Evolutionary conservation across 192 early-diverging fungal genomes (phyloP), one percentile per base, ranked within the genome.

Genomic region (Linnemannia exigua): DNA sequence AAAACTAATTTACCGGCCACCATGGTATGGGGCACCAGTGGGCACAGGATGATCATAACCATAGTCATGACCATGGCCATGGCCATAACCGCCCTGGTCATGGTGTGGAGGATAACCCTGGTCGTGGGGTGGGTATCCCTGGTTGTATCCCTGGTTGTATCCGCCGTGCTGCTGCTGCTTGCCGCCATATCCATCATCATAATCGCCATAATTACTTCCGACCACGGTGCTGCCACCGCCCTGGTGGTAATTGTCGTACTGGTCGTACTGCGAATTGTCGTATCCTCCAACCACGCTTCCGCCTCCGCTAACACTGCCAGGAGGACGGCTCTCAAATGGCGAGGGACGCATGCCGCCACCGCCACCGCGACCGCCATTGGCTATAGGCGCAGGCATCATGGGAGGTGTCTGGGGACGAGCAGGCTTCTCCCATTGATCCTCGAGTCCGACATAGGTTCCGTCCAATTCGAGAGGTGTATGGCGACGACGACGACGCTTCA

Each of bases 361-460:
- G 35, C 77, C 73, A 17, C 67, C 46, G 14, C 77, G 77, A 20
- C 73, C 77, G 11, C 74, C 80, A 38, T 58, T 72, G 6, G 75
- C 81, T 20, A 82, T 38, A 0, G 84, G 70, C 5, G 74, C 73
- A 38, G 77, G 72, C 33, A 74, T 75, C 80, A 81, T 71, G 12
- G 80, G 52, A 15, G 81, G 81, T 5, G 81, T 51, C 22, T 74
- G 68, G 14, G 74, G 47, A 20, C 78, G 84, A 9, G 69, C 51
- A 8, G 77, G 78, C 37, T 86, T 86, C 51, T 86, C 84, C 84
- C 84, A 80, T 15, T 76, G 67, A 52, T 86, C 70, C n/a, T 86
- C 78, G 22, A 80, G 25, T 48, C 75, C 75, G 44, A 80, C 77
- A 61, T 80, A 86, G 35, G 67, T 52, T 1, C 61, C 84, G n/a